Evolutionary conservation across 495 filamentous ascomycete species (phyloP), one percentile per base, ranked within the genome.

Genomic region (Xylaria bambusicola): DNA sequence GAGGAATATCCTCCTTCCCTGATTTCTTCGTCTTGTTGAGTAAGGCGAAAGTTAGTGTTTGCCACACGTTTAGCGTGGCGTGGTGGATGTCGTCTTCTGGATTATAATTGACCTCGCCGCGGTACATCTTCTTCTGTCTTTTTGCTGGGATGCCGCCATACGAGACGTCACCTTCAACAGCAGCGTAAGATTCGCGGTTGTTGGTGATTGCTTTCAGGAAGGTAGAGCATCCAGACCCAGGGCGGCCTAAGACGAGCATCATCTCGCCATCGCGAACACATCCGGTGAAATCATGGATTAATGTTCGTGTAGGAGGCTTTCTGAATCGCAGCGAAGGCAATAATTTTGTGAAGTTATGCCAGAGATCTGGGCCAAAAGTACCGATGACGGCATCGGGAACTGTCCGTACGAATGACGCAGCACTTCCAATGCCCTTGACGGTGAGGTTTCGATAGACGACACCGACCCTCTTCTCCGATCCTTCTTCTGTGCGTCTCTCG

Each of bases 291-390:
- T 92, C 87, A 66, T 90, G 73, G 54, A 93, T 84, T 47, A 96
- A 69, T 7, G 83, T 86, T 2, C 79, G 62, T 76, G 78, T 62
- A 79, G 83, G 61, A 26, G 61, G 63, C 35, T 64, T 62, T 8
- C 66, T 61, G 12, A 86, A 75, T 12, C 75, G 84, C 15, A 92
- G 66, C n/a, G 72, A 73, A 0, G 90, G 89, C 38, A 92, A 75
- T 62, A 85, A 89, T 5, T 76, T 69, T 40, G 82, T 81, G 23
- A 93, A 60, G n/a, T 90, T 74, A 15, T 77, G 79, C 63, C 92
- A 95, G 12, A 93, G 69, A 74, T 95, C 91, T 0, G 90, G 90
- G 0, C 91, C 91, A 70, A 95, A 93, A 0, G 89, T 92, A 4
- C 90, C 88, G n/a, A 91, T 54, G 50, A 95, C 81, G 5, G 90